phyloP scores from a whole-genome alignment of 768 basidiomycete species.

The Russula griseocarnosa region DNA sequence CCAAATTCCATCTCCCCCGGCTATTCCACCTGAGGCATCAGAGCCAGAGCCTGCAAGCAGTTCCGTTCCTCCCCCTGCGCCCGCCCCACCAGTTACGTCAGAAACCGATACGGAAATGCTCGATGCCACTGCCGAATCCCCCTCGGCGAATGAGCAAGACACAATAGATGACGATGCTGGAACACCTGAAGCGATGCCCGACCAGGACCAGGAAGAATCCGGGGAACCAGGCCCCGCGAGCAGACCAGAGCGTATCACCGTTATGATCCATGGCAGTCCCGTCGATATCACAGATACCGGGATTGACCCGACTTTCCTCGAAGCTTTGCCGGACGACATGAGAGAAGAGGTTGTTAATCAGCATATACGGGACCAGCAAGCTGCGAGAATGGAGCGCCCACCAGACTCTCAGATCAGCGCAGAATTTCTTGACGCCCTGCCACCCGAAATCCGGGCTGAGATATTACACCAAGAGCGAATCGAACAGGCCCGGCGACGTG shows the following conservation, averaged over 20 bases:
- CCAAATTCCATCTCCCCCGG: constrained; percentile 29
- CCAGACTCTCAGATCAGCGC: constrained; percentile 85
- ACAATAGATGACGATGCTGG: constrained; percentile 15
- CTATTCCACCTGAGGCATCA: neutral
- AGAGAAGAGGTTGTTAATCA: constrained; percentile 97
- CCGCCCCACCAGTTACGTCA: constrained; percentile 35
- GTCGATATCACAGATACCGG: constrained; percentile 99
- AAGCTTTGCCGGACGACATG: constrained; percentile 98
- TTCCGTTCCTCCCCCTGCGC: constrained; percentile 39
- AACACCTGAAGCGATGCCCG: constrained; percentile 19
- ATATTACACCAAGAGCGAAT: constrained; percentile 92
- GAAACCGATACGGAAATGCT: constrained; percentile 50
- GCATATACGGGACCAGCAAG: constrained; percentile 88
- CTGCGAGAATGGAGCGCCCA: constrained; percentile 67
- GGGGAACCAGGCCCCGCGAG: constrained; percentile 36
- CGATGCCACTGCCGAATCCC: constrained; percentile 35
- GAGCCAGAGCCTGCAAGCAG: constrained; percentile 30
- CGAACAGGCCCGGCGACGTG: constrained; percentile 64
- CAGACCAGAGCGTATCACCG: constrained; percentile 66
- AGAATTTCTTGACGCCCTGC: constrained; percentile 94
- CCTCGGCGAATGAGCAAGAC: constrained; percentile 15
- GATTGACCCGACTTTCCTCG: constrained; percentile 96
- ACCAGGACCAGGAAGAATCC: constrained; percentile 28
- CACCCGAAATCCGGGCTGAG: constrained; percentile 94
- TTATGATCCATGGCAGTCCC: constrained; percentile 85